These are phyloP conservation scores for Erodium maritimum DNA, from an alignment of 345 rosid genomes.

Conservation along the genomic window DNA sequence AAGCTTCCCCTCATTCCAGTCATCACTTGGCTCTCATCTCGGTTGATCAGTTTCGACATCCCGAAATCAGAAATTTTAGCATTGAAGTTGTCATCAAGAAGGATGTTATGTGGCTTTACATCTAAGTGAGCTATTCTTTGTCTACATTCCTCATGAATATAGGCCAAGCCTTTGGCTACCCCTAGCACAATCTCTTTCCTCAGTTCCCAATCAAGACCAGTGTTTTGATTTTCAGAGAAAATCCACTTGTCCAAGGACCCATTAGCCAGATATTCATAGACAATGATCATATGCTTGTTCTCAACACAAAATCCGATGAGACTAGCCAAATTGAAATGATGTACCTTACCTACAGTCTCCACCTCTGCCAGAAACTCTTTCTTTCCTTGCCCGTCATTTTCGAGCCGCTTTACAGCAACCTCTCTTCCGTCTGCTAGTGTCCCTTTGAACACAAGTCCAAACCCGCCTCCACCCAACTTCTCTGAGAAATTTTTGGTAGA, in stretches of 20 bases:
- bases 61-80: constrained; percentile 20
- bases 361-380: constrained; percentile 19
- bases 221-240: constrained; percentile 2
- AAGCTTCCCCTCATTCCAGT: constrained; percentile 16
- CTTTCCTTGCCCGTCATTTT: too few species aligned
- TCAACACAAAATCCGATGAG: constrained; percentile 22
- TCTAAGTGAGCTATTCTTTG: constrained; percentile 12
- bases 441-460: too few species aligned
- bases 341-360: constrained; percentile 21
- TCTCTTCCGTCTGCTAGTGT: too few species aligned
- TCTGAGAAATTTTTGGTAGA: too few species aligned
- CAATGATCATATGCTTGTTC: constrained; percentile 16
- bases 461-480: too few species aligned
- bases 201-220: constrained; percentile 13
- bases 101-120: too few species aligned
- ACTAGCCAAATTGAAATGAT: constrained; percentile 23
- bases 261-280: constrained; percentile 17
- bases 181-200: constrained; percentile 22
- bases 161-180: constrained; percentile 20
- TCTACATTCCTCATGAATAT: constrained; percentile 26
- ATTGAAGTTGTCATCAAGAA: constrained; percentile 14
- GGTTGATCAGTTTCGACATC: constrained; percentile 12
- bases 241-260: constrained; percentile 26
- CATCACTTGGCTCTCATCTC: constrained; percentile 13
- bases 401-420: too few species aligned